Evolutionary conservation across 2,329 filamentous ascomycete species (phyloP).

Genomic region (Alternaria sp.): DNA sequence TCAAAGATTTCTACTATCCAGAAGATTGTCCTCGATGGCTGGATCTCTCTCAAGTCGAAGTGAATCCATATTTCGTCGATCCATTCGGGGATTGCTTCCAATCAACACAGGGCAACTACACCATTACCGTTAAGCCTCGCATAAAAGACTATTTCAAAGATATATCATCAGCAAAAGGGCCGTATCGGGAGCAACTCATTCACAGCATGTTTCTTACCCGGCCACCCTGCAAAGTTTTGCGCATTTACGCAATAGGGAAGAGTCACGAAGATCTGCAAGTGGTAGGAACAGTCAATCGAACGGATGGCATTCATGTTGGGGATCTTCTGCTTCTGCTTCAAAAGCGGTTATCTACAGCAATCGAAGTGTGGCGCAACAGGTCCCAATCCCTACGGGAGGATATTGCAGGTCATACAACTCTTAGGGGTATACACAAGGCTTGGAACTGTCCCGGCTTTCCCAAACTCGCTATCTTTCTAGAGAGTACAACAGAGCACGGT

Average conservation of each 20-base stretch:
- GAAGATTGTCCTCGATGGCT: fast-evolving
- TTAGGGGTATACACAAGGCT: no score
- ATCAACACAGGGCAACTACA: background rate
- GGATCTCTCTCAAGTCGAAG: background rate
- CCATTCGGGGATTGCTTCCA: background rate
- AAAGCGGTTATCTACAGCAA: background rate
- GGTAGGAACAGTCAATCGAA: fast-evolving
- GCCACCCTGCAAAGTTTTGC: background rate
- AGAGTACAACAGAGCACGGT: fast-evolving
- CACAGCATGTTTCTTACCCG: background rate
- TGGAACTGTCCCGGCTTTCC: background rate
- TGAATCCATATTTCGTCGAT: background rate
- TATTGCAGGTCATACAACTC: no score
- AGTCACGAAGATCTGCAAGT: fast-evolving
- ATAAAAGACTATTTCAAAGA: background rate
- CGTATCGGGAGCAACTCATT: background rate
- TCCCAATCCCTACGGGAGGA: background rate
- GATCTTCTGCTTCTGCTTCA: background rate
- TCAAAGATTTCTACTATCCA: background rate
- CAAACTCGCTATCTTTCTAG: background rate
- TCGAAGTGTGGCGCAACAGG: fast-evolving
- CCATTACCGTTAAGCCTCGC: background rate
- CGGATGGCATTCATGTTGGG: background rate
- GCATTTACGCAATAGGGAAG: background rate
- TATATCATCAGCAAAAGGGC: fast-evolving